These are phyloP conservation scores for Cryptococcus neoformans DNA, from an alignment of 1,284 basidiomycete species.

Conservation along the genomic window DNA sequence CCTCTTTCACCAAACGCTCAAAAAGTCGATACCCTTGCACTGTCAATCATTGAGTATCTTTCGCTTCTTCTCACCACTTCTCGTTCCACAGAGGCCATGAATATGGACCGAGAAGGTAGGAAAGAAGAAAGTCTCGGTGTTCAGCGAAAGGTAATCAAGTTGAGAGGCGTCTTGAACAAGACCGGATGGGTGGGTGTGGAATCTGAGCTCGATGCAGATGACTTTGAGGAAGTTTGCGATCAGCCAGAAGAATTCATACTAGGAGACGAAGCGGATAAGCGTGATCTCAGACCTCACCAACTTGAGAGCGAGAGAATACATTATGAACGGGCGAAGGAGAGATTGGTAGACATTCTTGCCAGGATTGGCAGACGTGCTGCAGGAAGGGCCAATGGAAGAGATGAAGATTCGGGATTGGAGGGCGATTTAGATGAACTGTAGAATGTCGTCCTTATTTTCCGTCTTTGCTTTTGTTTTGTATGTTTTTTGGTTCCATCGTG, in stretches of 20 bases:
- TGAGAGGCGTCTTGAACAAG: conserved; percentile 41
- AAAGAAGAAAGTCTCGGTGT: conserved; percentile 26
- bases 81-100: neutral
- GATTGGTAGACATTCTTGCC: conserved; percentile 38
- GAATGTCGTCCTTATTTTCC: neutral
- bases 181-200: conserved; percentile 35
- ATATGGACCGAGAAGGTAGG: neutral
- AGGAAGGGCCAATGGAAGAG: conserved; percentile 26
- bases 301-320: conserved; percentile 21
- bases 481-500: no score
- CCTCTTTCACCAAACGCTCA: conserved; percentile 26
- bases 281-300: neutral
- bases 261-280: neutral
- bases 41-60: conserved; percentile 46
- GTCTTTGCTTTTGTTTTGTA: no score
- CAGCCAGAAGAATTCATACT: conserved; percentile 6
- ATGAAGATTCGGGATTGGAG: conserved; percentile 45
- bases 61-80: conserved; percentile 32
- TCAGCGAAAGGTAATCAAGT: conserved; percentile 28
- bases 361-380: conserved; percentile 38
- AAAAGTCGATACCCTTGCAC: conserved; percentile 43
- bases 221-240: conserved; percentile 9
- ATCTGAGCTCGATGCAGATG: conserved; percentile 13
- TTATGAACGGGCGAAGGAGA: conserved; percentile 40
- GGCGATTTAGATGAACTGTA: conserved; percentile 42